Conservation (phyloP, 2,329 filamentous ascomycete species). For the Grosmannia penicillata region DNA sequence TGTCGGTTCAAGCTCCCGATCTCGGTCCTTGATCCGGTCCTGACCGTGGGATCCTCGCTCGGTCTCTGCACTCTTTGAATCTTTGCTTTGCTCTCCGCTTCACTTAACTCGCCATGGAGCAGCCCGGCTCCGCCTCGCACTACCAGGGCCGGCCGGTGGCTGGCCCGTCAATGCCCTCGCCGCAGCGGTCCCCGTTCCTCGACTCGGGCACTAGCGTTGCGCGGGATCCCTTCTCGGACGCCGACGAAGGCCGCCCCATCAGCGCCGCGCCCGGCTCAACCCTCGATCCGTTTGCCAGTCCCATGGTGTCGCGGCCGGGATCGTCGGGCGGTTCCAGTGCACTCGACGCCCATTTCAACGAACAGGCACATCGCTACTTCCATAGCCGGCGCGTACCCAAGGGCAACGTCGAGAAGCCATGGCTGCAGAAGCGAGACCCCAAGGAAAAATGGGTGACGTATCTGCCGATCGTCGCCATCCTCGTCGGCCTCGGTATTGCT, state of each 20-base stretch:
- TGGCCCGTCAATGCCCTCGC: too few species aligned
- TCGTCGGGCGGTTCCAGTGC: constrained; percentile 31
- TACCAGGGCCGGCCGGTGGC: too few species aligned
- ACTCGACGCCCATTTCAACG: constrained; percentile 20
- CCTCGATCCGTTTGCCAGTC: constrained; percentile 31
- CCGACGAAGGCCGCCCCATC: constrained; percentile 18
- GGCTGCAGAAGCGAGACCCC: constrained; percentile 57
- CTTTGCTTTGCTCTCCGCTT: too few species aligned
- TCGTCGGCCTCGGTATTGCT: constrained; percentile 51
- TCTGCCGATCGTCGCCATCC: constrained; percentile 56
- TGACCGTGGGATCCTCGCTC: too few species aligned
- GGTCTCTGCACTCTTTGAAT: too few species aligned
- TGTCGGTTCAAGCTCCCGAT: too few species aligned
- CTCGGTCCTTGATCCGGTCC: too few species aligned
- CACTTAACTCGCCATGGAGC: too few species aligned
- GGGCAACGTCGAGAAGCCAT: constrained; percentile 61
- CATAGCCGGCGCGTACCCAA: constrained; percentile 60
- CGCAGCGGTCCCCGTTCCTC: too few species aligned
- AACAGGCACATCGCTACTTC: constrained; percentile 44
- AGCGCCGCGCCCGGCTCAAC: constrained; percentile 15
- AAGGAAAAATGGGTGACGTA: constrained; percentile 81
- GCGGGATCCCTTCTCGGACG: constrained; percentile 26
- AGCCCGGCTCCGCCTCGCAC: too few species aligned
- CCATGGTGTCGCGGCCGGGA: constrained; percentile 26
- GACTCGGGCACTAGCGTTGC: too few species aligned